Conservation (phyloP, 2,329 filamentous ascomycete genomes). For the Fusarium multiceps region DNA sequence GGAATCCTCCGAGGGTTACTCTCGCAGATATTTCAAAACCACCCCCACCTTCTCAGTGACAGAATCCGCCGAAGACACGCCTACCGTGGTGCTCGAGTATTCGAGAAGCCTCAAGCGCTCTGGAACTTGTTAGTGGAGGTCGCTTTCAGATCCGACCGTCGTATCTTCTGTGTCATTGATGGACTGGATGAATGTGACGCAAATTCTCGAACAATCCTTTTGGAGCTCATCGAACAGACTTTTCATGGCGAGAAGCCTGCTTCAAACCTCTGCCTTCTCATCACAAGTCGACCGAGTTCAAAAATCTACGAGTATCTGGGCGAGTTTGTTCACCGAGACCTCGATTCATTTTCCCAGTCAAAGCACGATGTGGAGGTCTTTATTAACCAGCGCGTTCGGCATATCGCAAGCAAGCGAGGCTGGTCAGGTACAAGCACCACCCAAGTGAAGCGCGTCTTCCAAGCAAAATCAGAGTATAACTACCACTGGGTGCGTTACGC, state of each 20-base stretch:
- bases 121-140: slow-evolving; percentile 30
- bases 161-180: slow-evolving; percentile 25
- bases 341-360: slow-evolving; percentile 36
- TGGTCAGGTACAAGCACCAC: slow-evolving; percentile 30
- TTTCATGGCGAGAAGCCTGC: slow-evolving; percentile 18
- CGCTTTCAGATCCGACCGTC: slow-evolving; percentile 25
- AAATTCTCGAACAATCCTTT: slow-evolving; percentile 11
- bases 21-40: slow-evolving; percentile 29
- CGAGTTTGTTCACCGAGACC: slow-evolving; percentile 35
- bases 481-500: slow-evolving; percentile 44
- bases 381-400: slow-evolving; percentile 32
- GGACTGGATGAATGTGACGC: slow-evolving; percentile 28
- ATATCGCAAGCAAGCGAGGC: slow-evolving; percentile 25
- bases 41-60: slow-evolving; percentile 25
- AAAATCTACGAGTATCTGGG: slow-evolving; percentile 24
- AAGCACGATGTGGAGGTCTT: slow-evolving; percentile 33
- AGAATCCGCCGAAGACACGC: slow-evolving; percentile 27
- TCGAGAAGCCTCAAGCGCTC: slow-evolving; percentile 27
- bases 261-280: slow-evolving; percentile 15
- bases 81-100: slow-evolving; percentile 20
- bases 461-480: slow-evolving; percentile 37
- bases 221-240: slow-evolving; percentile 28
- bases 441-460: slow-evolving; percentile 31
- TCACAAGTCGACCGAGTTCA: slow-evolving; percentile 20
- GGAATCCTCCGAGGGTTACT: slow-evolving; percentile 25